A percentile compares a stretch with the other conserved stretches of the same genome.
These are phyloP conservation scores for Panicum miliaceum DNA, from an alignment of 176 grass and related monocot genomes.

Conservation along the genomic window DNA sequence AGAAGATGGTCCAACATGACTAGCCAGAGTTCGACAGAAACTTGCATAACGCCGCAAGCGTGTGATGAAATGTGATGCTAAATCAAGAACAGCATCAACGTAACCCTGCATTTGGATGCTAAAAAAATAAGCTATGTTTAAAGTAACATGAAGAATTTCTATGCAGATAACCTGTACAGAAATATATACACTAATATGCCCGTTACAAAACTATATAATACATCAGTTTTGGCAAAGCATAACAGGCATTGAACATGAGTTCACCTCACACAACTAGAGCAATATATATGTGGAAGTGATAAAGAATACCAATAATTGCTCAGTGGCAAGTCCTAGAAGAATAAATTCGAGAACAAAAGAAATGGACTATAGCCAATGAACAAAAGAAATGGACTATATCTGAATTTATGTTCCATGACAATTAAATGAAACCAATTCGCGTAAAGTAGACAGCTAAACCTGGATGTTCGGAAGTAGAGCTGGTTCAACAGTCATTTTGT, in stretches of 20 bases:
- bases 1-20: slow-evolving; percentile 98
- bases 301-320: slow-evolving; percentile 12
- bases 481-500: slow-evolving; percentile 94
- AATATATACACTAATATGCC: background rate
- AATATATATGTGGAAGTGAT: slow-evolving; percentile 20
- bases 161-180: slow-evolving; percentile 8
- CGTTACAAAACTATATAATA: background rate
- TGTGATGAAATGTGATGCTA: slow-evolving; percentile 97
- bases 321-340: background rate
- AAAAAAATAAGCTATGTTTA: slow-evolving; percentile 39
- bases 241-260: slow-evolving; percentile 24
- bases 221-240: slow-evolving; percentile 17
- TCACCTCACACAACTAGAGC: slow-evolving; percentile 23
- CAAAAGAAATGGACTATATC: slow-evolving; percentile 3
- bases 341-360: background rate
- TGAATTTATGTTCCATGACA: slow-evolving; percentile 25
- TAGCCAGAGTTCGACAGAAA: slow-evolving; percentile 98
- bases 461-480: slow-evolving; percentile 82
- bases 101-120: slow-evolving; percentile 72
- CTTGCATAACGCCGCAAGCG: slow-evolving; percentile 96
- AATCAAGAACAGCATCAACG: slow-evolving; percentile 97
- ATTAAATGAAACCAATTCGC: slow-evolving; percentile 26
- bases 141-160: slow-evolving; percentile 31
- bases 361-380: too few species aligned
- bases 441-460: slow-evolving; percentile 56